Evolutionary conservation across 2,329 filamentous ascomycete species (phyloP).

Genomic region (Trichoderma aggressivum): DNA sequence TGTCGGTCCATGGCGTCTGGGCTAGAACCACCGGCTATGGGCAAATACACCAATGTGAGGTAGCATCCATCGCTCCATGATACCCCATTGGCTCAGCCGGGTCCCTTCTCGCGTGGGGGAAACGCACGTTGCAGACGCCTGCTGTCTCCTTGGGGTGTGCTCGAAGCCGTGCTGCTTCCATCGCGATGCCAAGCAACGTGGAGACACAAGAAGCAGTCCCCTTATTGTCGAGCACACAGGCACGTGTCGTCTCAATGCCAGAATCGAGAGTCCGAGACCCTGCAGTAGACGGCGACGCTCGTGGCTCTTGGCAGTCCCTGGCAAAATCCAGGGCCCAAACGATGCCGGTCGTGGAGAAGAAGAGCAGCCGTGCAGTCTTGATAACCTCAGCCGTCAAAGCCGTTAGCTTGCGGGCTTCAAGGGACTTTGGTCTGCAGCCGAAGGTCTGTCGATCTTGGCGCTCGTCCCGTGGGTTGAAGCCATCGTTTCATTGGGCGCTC

Average conservation of each 20-base stretch:
- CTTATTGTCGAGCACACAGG: neutral
- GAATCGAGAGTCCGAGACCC: neutral
- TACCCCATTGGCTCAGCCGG: neutral
- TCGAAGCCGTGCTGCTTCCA: neutral
- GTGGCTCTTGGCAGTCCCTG: neutral
- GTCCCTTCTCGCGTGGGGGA: neutral
- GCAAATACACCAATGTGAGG: neutral
- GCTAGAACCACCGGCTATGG: neutral
- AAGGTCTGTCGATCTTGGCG: neutral
- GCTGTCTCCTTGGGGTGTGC: neutral
- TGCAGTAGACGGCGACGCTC: neutral
- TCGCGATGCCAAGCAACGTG: neutral
- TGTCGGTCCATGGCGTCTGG: neutral
- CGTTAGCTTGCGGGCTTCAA: neutral
- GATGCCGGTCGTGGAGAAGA: neutral
- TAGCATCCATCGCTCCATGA: neutral
- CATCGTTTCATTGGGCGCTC: neutral
- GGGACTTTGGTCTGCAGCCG: neutral
- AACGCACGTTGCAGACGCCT: neutral
- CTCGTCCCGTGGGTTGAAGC: constrained; percentile 8
- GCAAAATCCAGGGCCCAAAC: neutral
- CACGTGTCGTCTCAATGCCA: neutral
- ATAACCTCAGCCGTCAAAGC: neutral
- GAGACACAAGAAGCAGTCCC: neutral
- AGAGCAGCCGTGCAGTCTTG: neutral